phyloP scores from a whole-genome alignment of 2,329 filamentous ascomycete genomes.

The Knoxdaviesia capensis region DNA sequence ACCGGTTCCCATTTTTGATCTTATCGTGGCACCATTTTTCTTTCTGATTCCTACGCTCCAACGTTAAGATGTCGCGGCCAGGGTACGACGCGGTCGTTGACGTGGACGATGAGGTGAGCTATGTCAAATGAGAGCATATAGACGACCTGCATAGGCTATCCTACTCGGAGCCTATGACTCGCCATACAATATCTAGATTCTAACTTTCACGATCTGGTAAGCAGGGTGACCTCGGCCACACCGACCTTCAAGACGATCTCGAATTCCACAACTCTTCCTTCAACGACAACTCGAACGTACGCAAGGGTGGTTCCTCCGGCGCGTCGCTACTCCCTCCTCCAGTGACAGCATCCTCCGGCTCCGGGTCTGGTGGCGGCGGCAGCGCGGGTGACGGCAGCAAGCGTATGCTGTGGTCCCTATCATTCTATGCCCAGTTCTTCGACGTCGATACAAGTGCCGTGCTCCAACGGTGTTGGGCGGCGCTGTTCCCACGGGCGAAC shows the following conservation, averaged over 20 bases:
- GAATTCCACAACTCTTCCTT: constrained; percentile 95
- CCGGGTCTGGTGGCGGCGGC: constrained; percentile 11
- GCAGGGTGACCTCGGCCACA: constrained; percentile 91
- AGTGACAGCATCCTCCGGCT: constrained; percentile 25
- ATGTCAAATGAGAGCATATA: neutral
- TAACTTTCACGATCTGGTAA: constrained; percentile 3
- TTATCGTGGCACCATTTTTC: neutral
- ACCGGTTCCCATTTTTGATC: neutral
- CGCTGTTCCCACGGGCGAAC: constrained; percentile 80
- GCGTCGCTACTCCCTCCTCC: constrained; percentile 31
- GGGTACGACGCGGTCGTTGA: constrained; percentile 98
- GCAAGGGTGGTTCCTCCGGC: constrained; percentile 24
- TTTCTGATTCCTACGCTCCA: neutral
- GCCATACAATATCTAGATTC: constrained; percentile 5
- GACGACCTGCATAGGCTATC: neutral
- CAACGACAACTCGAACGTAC: constrained; percentile 32
- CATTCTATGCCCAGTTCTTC: constrained; percentile 96
- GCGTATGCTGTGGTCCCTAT: constrained; percentile 77
- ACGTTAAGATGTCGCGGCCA: constrained; percentile 47
- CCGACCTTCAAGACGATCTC: constrained; percentile 94
- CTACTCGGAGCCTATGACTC: neutral
- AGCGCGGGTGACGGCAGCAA: constrained; percentile 31
- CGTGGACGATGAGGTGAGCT: constrained; percentile 73
- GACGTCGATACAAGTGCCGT: constrained; percentile 92
- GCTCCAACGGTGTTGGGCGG: constrained; percentile 64